Base-by-base conservation (phyloP, 345 rosid species). In the Firmiana major region DNA sequence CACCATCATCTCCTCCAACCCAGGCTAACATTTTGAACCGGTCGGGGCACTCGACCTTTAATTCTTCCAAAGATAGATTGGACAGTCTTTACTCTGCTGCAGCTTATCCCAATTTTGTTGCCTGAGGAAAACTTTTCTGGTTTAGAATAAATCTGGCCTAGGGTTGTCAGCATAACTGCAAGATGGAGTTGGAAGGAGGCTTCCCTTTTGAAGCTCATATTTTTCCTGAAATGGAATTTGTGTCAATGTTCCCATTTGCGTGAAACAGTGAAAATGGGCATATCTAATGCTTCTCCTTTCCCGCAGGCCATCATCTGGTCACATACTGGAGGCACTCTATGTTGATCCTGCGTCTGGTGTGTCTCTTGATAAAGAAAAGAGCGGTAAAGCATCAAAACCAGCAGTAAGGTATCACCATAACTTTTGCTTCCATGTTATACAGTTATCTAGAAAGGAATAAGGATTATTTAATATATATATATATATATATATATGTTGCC, bases 21-120 rank as follows among this genome's bases (percentile, higher is more conserved):
- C 93, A 86, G 48, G 77, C 93, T 86, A 92, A 87, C 78, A 51
- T 76, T 68, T 85, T 82, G 79, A 97, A 65, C 91, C 97, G 99
- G 98, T 97, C 91, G 97, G 99, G 89, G 98, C 94, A 94, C 92
- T 96, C 88, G 88, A 90, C 92, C 96, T 92, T 92, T 92, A 88
- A 86, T 92, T 92, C 89, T 91, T 88, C 94, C 98, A 89, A 91
- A 91, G 97, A 96, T 93, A 92, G 89, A 90, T 92, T 90, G 85
- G 90, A 79, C 34, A 84, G 90, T 85, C 83, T 90, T 89, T 86
- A 83, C 89, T 78, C 86, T 86, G 90, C 92, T 89, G 89, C 94
- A 83, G 92, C 93, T 90, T 87, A 82, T 73, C 86, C 88, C 80
- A 76, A 65, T 85, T 84, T 91, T 90, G 87, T 90, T 88, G 86